phyloP scores from a whole-genome alignment of 768 basidiomycete species.

The Suillus subluteus region DNA sequence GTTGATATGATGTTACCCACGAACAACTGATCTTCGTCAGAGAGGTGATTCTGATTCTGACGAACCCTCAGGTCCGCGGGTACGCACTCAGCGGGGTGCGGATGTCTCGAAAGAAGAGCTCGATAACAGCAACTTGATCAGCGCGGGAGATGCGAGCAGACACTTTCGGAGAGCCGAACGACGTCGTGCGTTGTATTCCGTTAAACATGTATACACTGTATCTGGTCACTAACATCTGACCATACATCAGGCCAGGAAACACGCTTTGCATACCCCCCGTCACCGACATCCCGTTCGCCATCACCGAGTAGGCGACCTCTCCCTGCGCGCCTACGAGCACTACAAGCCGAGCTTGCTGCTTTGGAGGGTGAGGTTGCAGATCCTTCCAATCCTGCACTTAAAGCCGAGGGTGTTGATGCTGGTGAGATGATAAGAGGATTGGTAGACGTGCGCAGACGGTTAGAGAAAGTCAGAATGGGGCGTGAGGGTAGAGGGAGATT shows the following conservation, averaged over 20 bases:
- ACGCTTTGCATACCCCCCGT: slow-evolving; percentile 72
- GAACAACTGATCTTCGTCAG: slow-evolving; percentile 36
- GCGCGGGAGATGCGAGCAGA: slow-evolving; percentile 67
- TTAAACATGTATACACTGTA: neutral
- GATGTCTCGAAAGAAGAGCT: slow-evolving; percentile 63
- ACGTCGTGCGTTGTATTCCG: slow-evolving; percentile 43
- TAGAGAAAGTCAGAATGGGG: slow-evolving; percentile 68
- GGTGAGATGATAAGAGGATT: slow-evolving; percentile 77
- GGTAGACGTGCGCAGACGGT: slow-evolving; percentile 70
- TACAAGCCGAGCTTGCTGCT: slow-evolving; percentile 79
- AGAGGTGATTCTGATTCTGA: slow-evolving; percentile 71
- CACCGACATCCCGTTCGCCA: slow-evolving; percentile 46
- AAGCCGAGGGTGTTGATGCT: slow-evolving; percentile 67
- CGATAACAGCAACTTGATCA: slow-evolving; percentile 66
- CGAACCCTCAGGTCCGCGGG: slow-evolving; percentile 50
- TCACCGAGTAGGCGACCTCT: slow-evolving; percentile 45
- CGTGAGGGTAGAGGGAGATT: slow-evolving; percentile 69
- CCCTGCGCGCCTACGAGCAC: slow-evolving; percentile 58
- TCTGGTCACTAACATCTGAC: neutral
- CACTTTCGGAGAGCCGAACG: slow-evolving; percentile 76
- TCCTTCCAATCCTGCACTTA: slow-evolving; percentile 71
- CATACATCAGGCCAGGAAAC: slow-evolving; percentile 52
- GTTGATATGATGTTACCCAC: neutral
- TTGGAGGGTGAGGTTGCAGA: slow-evolving; percentile 85
- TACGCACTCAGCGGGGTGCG: slow-evolving; percentile 29